Evolutionary conservation across 768 basidiomycete species (phyloP).

Genomic region (Pleurotus tuber-regium): DNA sequence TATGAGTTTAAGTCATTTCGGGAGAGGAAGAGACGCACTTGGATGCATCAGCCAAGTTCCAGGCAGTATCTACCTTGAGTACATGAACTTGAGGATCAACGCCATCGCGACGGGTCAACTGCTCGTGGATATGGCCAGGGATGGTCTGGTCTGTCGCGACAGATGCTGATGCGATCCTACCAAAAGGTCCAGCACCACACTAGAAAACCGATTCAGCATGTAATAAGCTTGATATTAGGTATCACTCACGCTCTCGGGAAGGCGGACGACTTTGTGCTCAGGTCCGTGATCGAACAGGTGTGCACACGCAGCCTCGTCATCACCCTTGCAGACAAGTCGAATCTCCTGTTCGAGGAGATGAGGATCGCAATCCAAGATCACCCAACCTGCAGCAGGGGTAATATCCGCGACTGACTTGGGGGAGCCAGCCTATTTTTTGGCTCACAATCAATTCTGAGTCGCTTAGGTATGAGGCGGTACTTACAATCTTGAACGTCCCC

Average conservation of each 20-base stretch:
- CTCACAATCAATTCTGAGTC: background rate
- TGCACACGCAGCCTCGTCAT: slow-evolving; percentile 28
- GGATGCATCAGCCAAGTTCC: slow-evolving; percentile 21
- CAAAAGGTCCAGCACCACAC: slow-evolving; percentile 19
- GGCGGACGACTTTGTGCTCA: slow-evolving; percentile 47
- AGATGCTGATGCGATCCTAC: slow-evolving; percentile 30
- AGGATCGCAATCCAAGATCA: slow-evolving; percentile 4
- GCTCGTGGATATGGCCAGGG: slow-evolving; percentile 20
- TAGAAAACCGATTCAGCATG: background rate
- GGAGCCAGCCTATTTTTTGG: background rate
- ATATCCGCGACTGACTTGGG: slow-evolving; percentile 4
- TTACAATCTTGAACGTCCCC: background rate
- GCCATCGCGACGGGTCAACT: slow-evolving; percentile 24
- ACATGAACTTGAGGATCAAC: slow-evolving; percentile 26
- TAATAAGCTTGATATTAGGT: background rate
- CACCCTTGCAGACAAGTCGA: background rate
- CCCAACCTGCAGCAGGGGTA: slow-evolving; percentile 5
- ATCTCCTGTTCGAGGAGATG: slow-evolving; percentile 1
- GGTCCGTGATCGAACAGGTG: slow-evolving; percentile 40
- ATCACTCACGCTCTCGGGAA: slow-evolving; percentile 47
- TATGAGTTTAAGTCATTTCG: background rate
- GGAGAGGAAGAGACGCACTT: slow-evolving; percentile 8
- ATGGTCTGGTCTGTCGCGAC: slow-evolving; percentile 33
- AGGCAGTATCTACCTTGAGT: slow-evolving; percentile 33
- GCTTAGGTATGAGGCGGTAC: background rate